phyloP scores from a whole-genome alignment of 176 grass and related monocot species.

The Zizania latifolia region DNA sequence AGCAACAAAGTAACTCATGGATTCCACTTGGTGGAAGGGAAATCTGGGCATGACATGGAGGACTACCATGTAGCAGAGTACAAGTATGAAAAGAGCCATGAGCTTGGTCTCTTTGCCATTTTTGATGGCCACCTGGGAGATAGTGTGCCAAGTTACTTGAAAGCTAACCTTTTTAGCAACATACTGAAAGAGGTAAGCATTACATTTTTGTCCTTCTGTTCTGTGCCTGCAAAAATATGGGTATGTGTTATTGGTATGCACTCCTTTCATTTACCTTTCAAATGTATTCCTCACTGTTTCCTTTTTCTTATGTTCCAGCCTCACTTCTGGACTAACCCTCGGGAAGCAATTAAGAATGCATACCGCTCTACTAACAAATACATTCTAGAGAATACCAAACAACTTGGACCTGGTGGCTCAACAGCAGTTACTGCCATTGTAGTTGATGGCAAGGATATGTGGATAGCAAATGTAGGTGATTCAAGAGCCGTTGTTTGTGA shows the following conservation, averaged over 20 bases:
- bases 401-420: constrained; percentile 87
- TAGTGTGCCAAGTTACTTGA: constrained; percentile 80
- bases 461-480: constrained; percentile 95
- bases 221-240: not conserved
- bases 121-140: constrained; percentile 97
- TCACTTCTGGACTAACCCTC: constrained; percentile 60
- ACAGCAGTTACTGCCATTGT: constrained; percentile 97
- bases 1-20: constrained; percentile 85
- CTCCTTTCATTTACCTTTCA: not conserved
- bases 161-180: constrained; percentile 86
- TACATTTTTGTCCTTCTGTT: constrained; percentile 2
- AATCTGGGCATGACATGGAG: constrained; percentile 99
- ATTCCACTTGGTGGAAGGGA: constrained; percentile 95
- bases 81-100: constrained; percentile 66
- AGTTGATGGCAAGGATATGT: constrained; percentile 96
- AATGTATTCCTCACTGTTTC: constrained; percentile 2
- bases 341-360: constrained; percentile 71
- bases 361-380: constrained; percentile 85
- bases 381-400: constrained; percentile 78
- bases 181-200: constrained; percentile 69
- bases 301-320: constrained; percentile 41
- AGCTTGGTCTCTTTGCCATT: constrained; percentile 95
- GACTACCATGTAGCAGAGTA: constrained; percentile 95
- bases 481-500: constrained; percentile 88
- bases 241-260: not conserved